Evolutionary conservation across 345 rosid genomes (phyloP), one percentile per base, ranked within the genome.

Genomic region (Linum tenue): DNA sequence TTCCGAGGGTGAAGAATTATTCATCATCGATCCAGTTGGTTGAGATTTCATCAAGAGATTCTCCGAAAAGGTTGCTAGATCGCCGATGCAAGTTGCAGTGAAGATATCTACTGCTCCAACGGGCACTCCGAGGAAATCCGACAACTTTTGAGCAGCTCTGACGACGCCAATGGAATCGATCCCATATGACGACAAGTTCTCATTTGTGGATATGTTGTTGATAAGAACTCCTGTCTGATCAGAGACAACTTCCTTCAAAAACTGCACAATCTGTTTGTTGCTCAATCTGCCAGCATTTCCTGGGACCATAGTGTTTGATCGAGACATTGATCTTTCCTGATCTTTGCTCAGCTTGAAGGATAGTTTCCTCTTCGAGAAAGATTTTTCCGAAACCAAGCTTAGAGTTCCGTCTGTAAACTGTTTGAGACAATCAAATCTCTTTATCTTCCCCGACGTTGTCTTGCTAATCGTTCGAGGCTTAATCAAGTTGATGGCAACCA

Each of bases 31-130:
- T 22, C 35, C 7, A 41, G 63, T 51, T 81, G 83, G 83, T 55
- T 77, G 71, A 75, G 84, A 80, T 70, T 82, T 86, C 65, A 44
- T 69, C 17, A 76, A 36, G 50, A 84, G 84, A 72, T 72, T 75
- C 63, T 80, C 85, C 0, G 84, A 75, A 66, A 86, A 86, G 80
- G 72, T 82, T 53, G 92, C 86, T 77, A 86, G 69, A 66, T 86
- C 88, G 36, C 73, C 69, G 48, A 86, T 80, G 84, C 88, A 82
- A 51, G 83, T 77, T 40, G 92, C 83, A 2, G 85, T 82, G 79
- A 86, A 84, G 63, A 86, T 84, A 69, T 86, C 92, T 9, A 86
- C 83, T 50, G 92, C 88, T 69, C 88, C 87, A 51, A 86, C 77
- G 1, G 92, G 78, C 60, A 79, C 88, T 62, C 85, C 87, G 9